phyloP scores from a whole-genome alignment of 192 early-diverging fungal species.

The Bifiguratus adelaidae region DNA sequence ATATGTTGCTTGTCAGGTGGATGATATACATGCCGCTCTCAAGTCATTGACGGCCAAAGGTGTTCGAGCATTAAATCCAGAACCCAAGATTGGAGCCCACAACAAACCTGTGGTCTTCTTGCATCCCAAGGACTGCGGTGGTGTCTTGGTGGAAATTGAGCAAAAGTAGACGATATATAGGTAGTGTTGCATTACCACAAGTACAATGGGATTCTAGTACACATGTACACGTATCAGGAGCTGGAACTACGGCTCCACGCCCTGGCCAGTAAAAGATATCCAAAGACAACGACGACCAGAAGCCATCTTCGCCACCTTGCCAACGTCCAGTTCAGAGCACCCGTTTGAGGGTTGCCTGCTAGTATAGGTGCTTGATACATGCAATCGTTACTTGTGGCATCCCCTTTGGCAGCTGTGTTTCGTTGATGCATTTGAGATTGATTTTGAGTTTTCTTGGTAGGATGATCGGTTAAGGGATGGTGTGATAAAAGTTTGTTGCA shows the following conservation, averaged over 20 bases:
- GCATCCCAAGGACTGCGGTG: slow-evolving; percentile 77
- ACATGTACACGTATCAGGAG: not conserved
- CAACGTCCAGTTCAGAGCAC: slow-evolving; percentile 11
- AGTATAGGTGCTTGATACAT: not conserved
- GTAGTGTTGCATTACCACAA: too few relatives aligned
- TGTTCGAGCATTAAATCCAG: slow-evolving; percentile 50
- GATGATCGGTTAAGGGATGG: slow-evolving; percentile 3
- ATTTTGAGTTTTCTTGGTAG: not conserved
- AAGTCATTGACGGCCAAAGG: slow-evolving; percentile 49
- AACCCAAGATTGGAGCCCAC: slow-evolving; percentile 60
- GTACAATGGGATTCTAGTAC: too few relatives aligned
- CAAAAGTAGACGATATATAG: too few relatives aligned
- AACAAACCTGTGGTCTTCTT: slow-evolving; percentile 70
- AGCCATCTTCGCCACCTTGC: slow-evolving; percentile 45
- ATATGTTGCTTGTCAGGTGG: slow-evolving; percentile 25
- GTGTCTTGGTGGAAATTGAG: slow-evolving; percentile 69
- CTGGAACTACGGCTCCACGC: slow-evolving; percentile 11
- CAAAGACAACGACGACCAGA: slow-evolving; percentile 41
- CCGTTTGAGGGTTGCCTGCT: not conserved
- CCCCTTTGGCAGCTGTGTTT: not conserved
- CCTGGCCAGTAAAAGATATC: slow-evolving; percentile 42
- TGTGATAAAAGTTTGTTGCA: not conserved
- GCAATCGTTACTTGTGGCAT: slow-evolving; percentile 2
- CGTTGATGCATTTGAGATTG: too few relatives aligned
- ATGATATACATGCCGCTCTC: slow-evolving; percentile 57